Conservation (phyloP, 352 stramenopile species). For the Lagenidium sp. region DNA sequence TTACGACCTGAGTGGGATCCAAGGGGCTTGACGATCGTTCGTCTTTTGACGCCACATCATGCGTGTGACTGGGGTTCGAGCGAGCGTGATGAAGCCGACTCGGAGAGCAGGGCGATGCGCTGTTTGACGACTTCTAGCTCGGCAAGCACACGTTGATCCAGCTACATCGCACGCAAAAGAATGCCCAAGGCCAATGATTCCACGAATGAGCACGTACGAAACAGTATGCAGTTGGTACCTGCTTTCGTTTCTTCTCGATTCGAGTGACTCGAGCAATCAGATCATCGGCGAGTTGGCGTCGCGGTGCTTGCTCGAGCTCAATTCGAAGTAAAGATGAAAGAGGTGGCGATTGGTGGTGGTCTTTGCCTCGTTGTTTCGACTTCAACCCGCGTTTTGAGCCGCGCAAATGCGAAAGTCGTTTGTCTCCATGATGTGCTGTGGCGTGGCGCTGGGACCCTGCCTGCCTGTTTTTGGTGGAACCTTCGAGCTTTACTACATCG, state of each 20-base stretch:
- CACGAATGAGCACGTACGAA: neutral
- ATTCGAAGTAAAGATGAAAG: slow-evolving; percentile 11
- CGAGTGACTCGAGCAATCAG: neutral
- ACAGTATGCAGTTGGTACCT: too few species aligned
- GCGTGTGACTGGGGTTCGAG: too few species aligned
- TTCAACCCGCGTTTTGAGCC: too few species aligned
- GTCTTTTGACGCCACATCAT: neutral
- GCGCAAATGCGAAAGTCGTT: too few species aligned
- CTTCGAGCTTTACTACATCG: too few species aligned
- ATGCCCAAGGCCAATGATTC: neutral
- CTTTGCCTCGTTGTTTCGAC: neutral
- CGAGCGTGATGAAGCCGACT: too few species aligned
- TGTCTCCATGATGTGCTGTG: too few species aligned
- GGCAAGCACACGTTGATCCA: slow-evolving; percentile 47
- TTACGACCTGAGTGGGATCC: slow-evolving; percentile 33
- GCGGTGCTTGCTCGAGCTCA: slow-evolving; percentile 5
- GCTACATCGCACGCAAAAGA: slow-evolving; percentile 13
- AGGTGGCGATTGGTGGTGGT: slow-evolving; percentile 7
- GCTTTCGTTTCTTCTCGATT: neutral
- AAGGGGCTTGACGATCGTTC: neutral
- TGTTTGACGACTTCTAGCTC: slow-evolving; percentile 64
- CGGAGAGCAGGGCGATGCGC: slow-evolving; percentile 39
- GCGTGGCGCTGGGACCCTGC: too few species aligned
- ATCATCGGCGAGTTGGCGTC: neutral
- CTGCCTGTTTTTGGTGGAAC: too few species aligned